A percentile compares a stretch with the other conserved stretches of the same genome.
Conservation (phyloP, 2,329 filamentous ascomycete genomes). For the Pyrenochaeta sp. region DNA sequence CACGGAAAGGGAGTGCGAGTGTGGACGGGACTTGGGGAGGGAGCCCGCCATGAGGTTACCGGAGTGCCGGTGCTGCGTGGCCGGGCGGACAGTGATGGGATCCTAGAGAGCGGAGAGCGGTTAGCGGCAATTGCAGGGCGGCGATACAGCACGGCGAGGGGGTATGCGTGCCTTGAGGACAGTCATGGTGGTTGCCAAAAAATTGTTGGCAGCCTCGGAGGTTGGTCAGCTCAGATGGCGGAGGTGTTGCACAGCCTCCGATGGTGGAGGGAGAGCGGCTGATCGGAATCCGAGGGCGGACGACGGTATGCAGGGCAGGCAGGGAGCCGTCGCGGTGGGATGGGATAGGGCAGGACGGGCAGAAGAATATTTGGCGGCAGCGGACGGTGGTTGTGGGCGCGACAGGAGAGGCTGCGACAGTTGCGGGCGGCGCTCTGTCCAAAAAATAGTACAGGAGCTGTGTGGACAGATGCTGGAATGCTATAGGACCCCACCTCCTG, state of each 20-base stretch:
- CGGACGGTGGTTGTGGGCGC: too few relatives aligned
- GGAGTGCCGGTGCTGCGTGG: constrained; percentile 55
- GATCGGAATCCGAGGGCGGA: constrained; percentile 12
- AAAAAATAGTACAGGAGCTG: constrained; percentile 21
- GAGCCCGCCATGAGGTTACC: constrained; percentile 62
- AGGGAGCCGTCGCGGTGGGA: constrained; percentile 14
- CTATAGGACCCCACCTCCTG: constrained; percentile 29
- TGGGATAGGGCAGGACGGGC: too few relatives aligned
- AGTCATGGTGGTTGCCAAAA: constrained; percentile 39
- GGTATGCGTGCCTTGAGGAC: constrained; percentile 46
- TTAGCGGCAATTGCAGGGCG: constrained; percentile 36
- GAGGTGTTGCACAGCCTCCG: constrained; percentile 31
- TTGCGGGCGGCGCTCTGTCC: constrained; percentile 14
- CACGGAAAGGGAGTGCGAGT: constrained; percentile 82
- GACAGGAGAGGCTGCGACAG: constrained; percentile 16
- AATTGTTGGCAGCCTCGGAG: constrained; percentile 9
- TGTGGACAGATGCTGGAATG: constrained; percentile 38
- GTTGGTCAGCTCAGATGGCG: constrained; percentile 20
- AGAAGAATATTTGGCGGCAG: too few relatives aligned
- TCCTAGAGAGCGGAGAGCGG: constrained; percentile 39
- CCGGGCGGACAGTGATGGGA: constrained; percentile 52
- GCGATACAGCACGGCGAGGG: constrained; percentile 7
- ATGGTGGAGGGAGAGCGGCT: constrained; percentile 19
- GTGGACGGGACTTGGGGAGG: constrained; percentile 73
- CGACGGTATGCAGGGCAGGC: constrained; percentile 27